Evolutionary conservation across 164 flowering plant genomes (phyloP).

Genomic region (Vitis vinifera): ASM3070453v1 NC_081814.1:4674501-4675000

Average conservation of each 20-base stretch:
- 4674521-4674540: conserved; percentile 24
- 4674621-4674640: background rate
- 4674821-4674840: conserved; percentile 25
- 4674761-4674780: conserved; percentile 39
- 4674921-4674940: conserved; percentile 22
- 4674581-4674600: conserved; percentile 25
- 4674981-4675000: too few species aligned
- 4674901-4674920: conserved; percentile 33
- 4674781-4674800: conserved; percentile 29
- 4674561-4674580: too few species aligned
- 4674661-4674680: too few species aligned
- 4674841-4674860: conserved; percentile 37
- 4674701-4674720: conserved; percentile 40
- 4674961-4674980: background rate
- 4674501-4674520: conserved; percentile 19
- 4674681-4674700: conserved; percentile 21
- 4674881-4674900: background rate
- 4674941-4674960: background rate
- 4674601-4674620: conserved; percentile 34
- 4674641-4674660: background rate
- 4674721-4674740: conserved; percentile 40
- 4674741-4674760: conserved; percentile 42
- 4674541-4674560: conserved; percentile 16
- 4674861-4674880: conserved; percentile 29
- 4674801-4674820: too few species aligned